Evolutionary conservation across 2,329 filamentous ascomycete genomes (phyloP).

Genomic region (Botrytis galanthina): DNA sequence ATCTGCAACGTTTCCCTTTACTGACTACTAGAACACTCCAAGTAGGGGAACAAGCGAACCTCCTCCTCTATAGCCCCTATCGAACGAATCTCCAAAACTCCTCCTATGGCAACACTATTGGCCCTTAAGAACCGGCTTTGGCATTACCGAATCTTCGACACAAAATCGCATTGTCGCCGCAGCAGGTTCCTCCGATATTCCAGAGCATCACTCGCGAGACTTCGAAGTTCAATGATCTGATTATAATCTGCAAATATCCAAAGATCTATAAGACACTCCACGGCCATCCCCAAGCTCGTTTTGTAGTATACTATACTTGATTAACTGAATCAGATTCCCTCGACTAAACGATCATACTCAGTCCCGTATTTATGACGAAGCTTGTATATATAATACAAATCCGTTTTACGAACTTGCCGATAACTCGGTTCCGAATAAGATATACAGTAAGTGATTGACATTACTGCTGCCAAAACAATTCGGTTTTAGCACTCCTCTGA

Average conservation of each 20-base stretch:
- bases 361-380: not conserved
- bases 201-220: not conserved
- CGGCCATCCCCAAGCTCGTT: not conserved
- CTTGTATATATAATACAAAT: not conserved
- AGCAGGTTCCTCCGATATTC: not conserved
- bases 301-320: not conserved
- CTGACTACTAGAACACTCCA: not conserved
- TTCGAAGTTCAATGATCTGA: not conserved
- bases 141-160: too few relatives aligned
- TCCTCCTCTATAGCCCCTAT: not conserved
- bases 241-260: not conserved
- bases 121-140: rapidly evolving
- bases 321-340: not conserved
- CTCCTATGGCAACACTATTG: not conserved
- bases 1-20: rapidly evolving
- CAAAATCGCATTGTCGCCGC: too few relatives aligned
- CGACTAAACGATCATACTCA: too few relatives aligned
- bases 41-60: not conserved
- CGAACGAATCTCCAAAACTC: not conserved
- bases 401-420: rapidly evolving
- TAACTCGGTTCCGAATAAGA: too few relatives aligned
- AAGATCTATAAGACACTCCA: too few relatives aligned
- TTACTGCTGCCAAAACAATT: too few relatives aligned
- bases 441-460: too few relatives aligned
- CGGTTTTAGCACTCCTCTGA: too few relatives aligned